These are phyloP conservation scores for Trametes maxima DNA, from an alignment of 768 basidiomycete genomes.

Conservation along the genomic window DNA sequence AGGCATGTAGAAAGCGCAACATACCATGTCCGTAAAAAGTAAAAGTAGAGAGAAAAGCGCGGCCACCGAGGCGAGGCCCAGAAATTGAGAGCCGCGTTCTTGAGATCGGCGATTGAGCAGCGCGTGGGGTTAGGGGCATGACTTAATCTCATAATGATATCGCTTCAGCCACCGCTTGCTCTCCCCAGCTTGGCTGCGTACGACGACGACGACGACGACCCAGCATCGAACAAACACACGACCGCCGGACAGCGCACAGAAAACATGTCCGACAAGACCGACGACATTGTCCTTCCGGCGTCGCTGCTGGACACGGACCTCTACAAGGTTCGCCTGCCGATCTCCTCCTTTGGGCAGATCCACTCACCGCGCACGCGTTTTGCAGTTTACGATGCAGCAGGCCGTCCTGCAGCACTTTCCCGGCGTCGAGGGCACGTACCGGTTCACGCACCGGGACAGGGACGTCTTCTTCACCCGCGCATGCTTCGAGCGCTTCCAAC, in stretches of 20 bases:
- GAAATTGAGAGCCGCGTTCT: no score
- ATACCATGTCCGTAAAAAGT: conserved; percentile 10
- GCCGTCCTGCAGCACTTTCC: conserved; percentile 81
- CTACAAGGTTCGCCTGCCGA: conserved; percentile 68
- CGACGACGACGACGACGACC: neutral
- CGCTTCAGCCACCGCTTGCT: neutral
- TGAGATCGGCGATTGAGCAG: no score
- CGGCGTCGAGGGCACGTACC: conserved; percentile 67
- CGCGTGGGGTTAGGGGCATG: conserved; percentile 14
- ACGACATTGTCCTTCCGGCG: conserved; percentile 26
- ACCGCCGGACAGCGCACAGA: neutral
- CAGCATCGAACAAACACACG: no score
- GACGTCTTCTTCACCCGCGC: conserved; percentile 64
- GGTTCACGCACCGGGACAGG: conserved; percentile 78
- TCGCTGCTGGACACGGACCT: conserved; percentile 92
- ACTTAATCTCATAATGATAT: neutral
- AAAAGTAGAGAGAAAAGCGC: neutral
- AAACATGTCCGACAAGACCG: neutral
- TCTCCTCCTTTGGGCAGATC: conserved; percentile 1
- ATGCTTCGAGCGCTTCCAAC: conserved; percentile 61
- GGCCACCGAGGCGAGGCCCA: neutral
- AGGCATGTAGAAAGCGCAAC: neutral
- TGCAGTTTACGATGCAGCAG: conserved; percentile 93
- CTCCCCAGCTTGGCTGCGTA: neutral
- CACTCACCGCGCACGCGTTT: neutral